Conservation (phyloP, 208 protist genomes). For the Naegleria gruberi region DNA sequence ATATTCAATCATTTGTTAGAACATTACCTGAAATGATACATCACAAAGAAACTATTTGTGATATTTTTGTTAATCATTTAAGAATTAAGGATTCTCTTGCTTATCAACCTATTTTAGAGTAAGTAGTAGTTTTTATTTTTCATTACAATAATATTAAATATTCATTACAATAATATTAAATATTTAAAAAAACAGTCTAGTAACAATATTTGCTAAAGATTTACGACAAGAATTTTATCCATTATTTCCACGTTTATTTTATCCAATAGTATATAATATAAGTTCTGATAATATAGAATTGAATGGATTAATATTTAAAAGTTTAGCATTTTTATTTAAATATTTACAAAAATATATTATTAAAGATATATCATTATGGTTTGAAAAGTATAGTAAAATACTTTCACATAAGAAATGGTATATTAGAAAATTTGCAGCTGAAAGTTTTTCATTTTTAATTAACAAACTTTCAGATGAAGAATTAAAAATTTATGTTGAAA, state of each 20-base stretch:
- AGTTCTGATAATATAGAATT: not conserved
- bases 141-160: too few species aligned
- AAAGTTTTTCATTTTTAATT: slow-evolving; percentile 22
- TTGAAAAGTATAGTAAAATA: not conserved
- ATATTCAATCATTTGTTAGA: not conserved
- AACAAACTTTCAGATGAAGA: not conserved
- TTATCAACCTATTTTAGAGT: not conserved
- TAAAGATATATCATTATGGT: not conserved
- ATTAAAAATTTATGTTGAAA: not conserved
- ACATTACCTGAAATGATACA: slow-evolving; percentile 6
- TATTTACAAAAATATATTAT: slow-evolving; percentile 16
- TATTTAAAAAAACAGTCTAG: not conserved
- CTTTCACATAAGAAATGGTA: slow-evolving; percentile 6
- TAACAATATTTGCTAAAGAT: slow-evolving; percentile 15
- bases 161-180: too few species aligned
- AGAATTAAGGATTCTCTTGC: slow-evolving; percentile 1
- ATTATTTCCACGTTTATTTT: not conserved
- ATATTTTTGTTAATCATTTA: slow-evolving; percentile 1
- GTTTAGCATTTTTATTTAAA: slow-evolving; percentile 12
- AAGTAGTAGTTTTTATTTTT: not conserved
- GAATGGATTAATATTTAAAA: not conserved
- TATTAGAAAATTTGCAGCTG: slow-evolving; percentile 14
- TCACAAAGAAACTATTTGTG: not conserved
- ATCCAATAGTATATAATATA: not conserved
- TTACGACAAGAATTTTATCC: slow-evolving; percentile 12